Base-by-base conservation (phyloP, 768 basidiomycete genomes). In the Rhodotorula diobovata region DNA sequence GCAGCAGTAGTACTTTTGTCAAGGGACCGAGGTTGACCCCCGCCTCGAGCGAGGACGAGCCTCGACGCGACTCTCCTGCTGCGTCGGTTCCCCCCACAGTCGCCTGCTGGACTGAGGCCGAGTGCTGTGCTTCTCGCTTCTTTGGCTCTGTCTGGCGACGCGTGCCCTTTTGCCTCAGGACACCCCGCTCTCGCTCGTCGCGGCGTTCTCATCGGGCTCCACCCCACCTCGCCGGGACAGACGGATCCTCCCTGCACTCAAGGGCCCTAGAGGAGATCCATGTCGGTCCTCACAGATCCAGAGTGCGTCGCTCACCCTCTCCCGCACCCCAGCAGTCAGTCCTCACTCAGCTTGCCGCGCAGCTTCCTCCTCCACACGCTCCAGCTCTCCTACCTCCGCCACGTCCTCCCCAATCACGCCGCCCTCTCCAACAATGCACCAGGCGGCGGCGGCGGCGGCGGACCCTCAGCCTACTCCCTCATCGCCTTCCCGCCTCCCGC, bases 381-480 rank as follows among this genome's bases (percentile, higher is more conserved):
- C 11, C 88, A 93, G 11, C 83, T 97, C 37, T 87, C 89, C 21
- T 93, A 93, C 78, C 84, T 97, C n/a, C 89, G 92, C 70, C 87
- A 89, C 75, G 87, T 92, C 51, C 89, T 92, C 67, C 93, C 96
- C 77, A 87, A 89, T 1, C 91, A 93, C 77, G 90, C 90, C 23
- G 82, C 87, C 0, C 86, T 91, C 41, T 60, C 63, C 8, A 53
- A 70, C 5, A 11, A 37, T 7, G 20, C 57, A 8, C 4, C 57
- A 8, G 16, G 12, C 7, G 28, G 39, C 11, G 37, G 12, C 9
- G 41, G 12, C 45, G 45, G 20, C 45, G n/a, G 60, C 6, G 67
- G 69, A 11, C 50, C 58, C 12, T 21, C 18, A 4, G 69, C 73
- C 4, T 63, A 75, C 73, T 66, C 68, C 50, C 84, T 95, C 77